Percentiles rank a stretch among this genome's conserved stretches.
Conservation (phyloP, 495 filamentous ascomycete species). For the Penicillium egyptiacum region DNA sequence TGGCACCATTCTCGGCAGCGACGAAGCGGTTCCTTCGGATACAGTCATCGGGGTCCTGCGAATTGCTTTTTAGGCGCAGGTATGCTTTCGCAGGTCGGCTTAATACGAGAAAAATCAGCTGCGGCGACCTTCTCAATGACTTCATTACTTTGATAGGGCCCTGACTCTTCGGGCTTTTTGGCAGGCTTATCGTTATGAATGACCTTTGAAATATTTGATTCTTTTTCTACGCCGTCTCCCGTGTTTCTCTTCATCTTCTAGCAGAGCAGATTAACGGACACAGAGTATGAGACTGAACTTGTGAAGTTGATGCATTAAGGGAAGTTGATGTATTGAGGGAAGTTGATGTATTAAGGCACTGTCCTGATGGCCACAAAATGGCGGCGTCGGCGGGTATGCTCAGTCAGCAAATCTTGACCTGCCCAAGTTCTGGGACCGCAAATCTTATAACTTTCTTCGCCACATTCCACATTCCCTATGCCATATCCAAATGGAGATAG, state of each 20-base stretch:
- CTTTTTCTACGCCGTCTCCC: neutral
- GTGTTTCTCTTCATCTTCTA: neutral
- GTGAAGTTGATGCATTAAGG: neutral
- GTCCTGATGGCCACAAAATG: no score
- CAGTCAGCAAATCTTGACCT: constrained; percentile 2
- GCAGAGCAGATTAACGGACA: neutral
- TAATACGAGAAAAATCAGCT: no score
- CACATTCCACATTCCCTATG: neutral
- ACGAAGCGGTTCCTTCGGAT: no score
- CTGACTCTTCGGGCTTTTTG: no score
- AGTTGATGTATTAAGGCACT: neutral
- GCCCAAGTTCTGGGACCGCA: neutral
- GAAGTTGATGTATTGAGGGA: neutral
- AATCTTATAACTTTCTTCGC: neutral
- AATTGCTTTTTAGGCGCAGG: no score
- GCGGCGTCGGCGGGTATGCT: neutral
- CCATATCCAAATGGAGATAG: constrained; percentile 14
- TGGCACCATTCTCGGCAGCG: no score
- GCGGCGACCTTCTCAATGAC: no score
- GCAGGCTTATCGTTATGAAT: no score
- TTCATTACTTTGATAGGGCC: no score
- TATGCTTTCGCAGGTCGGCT: no score
- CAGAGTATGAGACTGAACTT: neutral
- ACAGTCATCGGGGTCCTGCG: no score
- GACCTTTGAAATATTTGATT: neutral